Conservation (phyloP, 306 rosid species). For the Alnus glutinosa region DNA sequence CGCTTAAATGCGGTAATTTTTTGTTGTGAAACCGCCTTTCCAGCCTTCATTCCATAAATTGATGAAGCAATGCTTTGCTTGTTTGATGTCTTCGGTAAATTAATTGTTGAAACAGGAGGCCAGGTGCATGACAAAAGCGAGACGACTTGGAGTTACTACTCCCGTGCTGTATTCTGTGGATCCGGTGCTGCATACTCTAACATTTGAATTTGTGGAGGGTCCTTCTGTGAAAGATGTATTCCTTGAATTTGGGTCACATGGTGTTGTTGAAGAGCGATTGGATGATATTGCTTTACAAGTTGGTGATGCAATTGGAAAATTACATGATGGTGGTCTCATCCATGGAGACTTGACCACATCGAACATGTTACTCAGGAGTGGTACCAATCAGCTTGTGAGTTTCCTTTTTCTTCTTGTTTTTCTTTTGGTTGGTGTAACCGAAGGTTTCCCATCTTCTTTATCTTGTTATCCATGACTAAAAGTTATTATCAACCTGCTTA, state of each 20-base stretch:
- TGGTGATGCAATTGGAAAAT: conserved; percentile 73
- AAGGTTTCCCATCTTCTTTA: background rate
- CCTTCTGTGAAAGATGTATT: conserved; percentile 72
- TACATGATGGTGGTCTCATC: conserved; percentile 84
- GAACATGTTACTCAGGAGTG: conserved; percentile 66
- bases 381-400: conserved; percentile 70
- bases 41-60: background rate
- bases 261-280: conserved; percentile 42
- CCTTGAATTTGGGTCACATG: conserved; percentile 59
- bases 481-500: conserved; percentile 24
- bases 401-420: background rate
- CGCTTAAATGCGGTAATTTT: conserved; percentile 71
- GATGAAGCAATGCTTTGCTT: conserved; percentile 4
- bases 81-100: conserved; percentile 12
- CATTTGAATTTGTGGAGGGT: conserved; percentile 77
- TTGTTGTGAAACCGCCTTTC: background rate
- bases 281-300: conserved; percentile 67
- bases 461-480: conserved; percentile 9
- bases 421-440: conserved; percentile 6
- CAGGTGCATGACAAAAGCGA: conserved; percentile 92
- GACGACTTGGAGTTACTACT: conserved; percentile 77
- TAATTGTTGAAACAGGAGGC: conserved; percentile 64
- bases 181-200: conserved; percentile 60
- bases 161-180: conserved; percentile 70
- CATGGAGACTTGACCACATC: conserved; percentile 93